These are phyloP conservation scores for Yarrowia sp. DNA, from an alignment of 805 yeast species.

Conservation along the genomic window DNA sequence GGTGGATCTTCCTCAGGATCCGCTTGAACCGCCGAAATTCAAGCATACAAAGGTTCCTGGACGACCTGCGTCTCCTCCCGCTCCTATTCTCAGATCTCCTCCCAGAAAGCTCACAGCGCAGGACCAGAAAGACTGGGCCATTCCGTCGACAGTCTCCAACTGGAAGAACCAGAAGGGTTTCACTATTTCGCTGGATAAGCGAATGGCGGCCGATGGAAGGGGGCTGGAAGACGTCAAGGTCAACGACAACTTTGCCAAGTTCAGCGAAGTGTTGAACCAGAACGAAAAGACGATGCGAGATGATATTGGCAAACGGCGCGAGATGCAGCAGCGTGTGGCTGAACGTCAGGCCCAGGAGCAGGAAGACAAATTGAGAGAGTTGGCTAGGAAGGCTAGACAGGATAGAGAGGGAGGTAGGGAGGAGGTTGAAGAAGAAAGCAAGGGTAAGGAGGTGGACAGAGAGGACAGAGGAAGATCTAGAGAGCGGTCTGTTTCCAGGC, in stretches of 20 bases:
- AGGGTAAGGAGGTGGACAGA: no score
- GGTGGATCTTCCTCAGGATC: conserved; percentile 68
- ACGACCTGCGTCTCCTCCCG: conserved; percentile 67
- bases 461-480: background rate
- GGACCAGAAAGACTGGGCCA: conserved; percentile 76
- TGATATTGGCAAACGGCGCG: conserved; percentile 51
- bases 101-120: conserved; percentile 56
- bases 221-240: conserved; percentile 41
- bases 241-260: conserved; percentile 55
- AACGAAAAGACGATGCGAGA: conserved; percentile 64
- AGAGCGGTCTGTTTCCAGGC: background rate
- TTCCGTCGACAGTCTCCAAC: conserved; percentile 87
- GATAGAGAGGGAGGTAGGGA: conserved; percentile 32
- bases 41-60: conserved; percentile 70
- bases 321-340: conserved; percentile 47
- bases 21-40: conserved; percentile 78
- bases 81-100: conserved; percentile 55
- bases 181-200: conserved; percentile 73
- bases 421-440: background rate
- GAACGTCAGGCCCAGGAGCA: conserved; percentile 49
- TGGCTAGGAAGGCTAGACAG: conserved; percentile 50
- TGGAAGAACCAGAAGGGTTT: conserved; percentile 95
- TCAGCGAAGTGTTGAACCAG: conserved; percentile 66
- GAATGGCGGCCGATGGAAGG: conserved; percentile 56
- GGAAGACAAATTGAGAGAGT: conserved; percentile 49